Percentiles rank a stretch among this genome's conserved stretches.
phyloP scores from a whole-genome alignment of 345 rosid species.

The Salix exigua region DNA sequence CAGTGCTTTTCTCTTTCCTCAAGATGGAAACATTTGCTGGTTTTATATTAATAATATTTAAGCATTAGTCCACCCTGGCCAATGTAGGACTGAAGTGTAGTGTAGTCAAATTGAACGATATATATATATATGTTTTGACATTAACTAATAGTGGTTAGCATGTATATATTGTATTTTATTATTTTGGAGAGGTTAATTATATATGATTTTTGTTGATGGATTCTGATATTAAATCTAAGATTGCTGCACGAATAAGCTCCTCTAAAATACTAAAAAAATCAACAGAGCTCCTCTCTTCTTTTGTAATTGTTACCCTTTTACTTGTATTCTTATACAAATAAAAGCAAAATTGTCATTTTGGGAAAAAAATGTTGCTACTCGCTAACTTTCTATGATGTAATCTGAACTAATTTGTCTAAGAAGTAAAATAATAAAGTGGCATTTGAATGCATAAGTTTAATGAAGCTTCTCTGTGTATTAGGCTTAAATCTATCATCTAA shows the following conservation, averaged over 20 bases:
- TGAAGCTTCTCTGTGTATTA: neutral
- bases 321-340: neutral
- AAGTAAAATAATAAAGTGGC: neutral
- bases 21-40: neutral
- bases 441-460: neutral
- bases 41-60: neutral
- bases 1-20: conserved; percentile 6
- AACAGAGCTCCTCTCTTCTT: neutral
- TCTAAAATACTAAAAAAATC: too few relatives aligned
- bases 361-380: neutral
- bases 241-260: neutral
- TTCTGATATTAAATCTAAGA: neutral
- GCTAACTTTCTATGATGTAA: neutral
- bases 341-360: neutral
- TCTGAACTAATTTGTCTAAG: neutral
- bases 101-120: neutral
- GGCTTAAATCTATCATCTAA: neutral
- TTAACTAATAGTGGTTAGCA: neutral
- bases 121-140: neutral
- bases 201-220: neutral
- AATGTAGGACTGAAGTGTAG: neutral
- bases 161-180: neutral
- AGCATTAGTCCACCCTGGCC: neutral
- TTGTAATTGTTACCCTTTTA: neutral
- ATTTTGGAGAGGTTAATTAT: neutral